Percentiles rank a stretch among this genome's conserved stretches.
Evolutionary conservation across 768 basidiomycete genomes (phyloP).

Genomic region (Coprinellus micaceus): DNA sequence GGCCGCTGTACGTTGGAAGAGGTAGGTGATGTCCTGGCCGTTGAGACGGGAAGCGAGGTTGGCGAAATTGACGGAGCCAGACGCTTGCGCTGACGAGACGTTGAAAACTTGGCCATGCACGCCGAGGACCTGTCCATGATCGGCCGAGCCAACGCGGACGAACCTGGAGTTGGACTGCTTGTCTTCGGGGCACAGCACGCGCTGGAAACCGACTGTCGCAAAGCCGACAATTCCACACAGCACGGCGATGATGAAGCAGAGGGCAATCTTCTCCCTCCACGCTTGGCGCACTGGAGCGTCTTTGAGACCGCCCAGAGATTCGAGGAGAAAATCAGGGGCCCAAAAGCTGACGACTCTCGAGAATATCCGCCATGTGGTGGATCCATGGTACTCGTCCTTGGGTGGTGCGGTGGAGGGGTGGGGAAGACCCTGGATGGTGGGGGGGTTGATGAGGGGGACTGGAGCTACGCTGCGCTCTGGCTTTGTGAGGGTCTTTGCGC

Average conservation of each 20-base stretch:
- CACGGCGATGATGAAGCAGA: conserved; percentile 82
- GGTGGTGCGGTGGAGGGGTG: conserved; percentile 24
- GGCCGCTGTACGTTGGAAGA: conserved; percentile 70
- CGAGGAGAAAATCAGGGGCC: conserved; percentile 79
- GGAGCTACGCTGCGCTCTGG: conserved; percentile 95
- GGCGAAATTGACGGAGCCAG: conserved; percentile 54
- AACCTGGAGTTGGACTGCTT: conserved; percentile 42
- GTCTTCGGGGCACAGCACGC: conserved; percentile 78
- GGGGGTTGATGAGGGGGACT: conserved; percentile 89
- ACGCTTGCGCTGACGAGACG: conserved; percentile 50
- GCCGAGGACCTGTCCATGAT: conserved; percentile 57
- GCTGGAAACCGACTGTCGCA: conserved; percentile 90
- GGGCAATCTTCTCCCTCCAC: conserved; percentile 95
- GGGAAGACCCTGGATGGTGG: conserved; percentile 39
- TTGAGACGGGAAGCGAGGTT: conserved; percentile 46
- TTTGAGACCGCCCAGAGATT: conserved; percentile 73
- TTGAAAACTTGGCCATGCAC: conserved; percentile 44
- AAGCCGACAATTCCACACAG: conserved; percentile 84
- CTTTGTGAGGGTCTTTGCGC: conserved; percentile 93
- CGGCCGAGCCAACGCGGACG: conserved; percentile 58
- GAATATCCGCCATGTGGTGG: conserved; percentile 76
- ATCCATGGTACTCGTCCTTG: conserved; percentile 39
- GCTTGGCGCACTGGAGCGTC: conserved; percentile 80
- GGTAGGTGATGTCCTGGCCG: conserved; percentile 87
- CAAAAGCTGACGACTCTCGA: conserved; percentile 82